phyloP scores from a whole-genome alignment of 148 eudicot genomes.

The Cornus florida region DNA sequence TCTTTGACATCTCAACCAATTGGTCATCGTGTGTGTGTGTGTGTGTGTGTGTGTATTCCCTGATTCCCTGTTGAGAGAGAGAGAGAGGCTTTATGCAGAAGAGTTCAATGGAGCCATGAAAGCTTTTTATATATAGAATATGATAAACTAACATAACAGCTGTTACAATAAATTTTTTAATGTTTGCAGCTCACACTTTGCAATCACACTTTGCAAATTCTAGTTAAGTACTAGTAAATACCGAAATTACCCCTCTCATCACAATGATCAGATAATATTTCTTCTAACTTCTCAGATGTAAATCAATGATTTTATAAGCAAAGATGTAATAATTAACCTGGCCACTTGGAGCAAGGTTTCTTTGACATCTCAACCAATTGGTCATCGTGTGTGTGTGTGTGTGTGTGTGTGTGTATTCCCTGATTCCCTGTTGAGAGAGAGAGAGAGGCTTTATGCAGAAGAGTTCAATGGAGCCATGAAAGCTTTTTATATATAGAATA shows the following conservation, averaged over 20 bases:
- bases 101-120: background rate
- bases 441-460: background rate
- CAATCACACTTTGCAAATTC: no score
- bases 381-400: no score
- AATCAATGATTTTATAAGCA: no score
- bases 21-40: no score
- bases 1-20: background rate
- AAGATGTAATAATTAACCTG: no score
- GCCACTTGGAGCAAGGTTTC: no score
- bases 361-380: background rate
- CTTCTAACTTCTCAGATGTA: no score
- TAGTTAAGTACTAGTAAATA: no score
- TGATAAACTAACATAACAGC: background rate
- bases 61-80: background rate
- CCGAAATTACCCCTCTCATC: no score
- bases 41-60: no score
- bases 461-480: background rate
- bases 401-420: no score
- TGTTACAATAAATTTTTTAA: constrained; percentile 21
- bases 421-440: background rate
- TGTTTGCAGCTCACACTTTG: constrained; percentile 13
- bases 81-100: background rate
- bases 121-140: background rate
- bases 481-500: background rate
- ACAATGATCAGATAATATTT: no score